These are phyloP conservation scores for Microcyclosporella mali DNA, from an alignment of 2,329 filamentous ascomycete genomes.

Conservation along the genomic window DNA sequence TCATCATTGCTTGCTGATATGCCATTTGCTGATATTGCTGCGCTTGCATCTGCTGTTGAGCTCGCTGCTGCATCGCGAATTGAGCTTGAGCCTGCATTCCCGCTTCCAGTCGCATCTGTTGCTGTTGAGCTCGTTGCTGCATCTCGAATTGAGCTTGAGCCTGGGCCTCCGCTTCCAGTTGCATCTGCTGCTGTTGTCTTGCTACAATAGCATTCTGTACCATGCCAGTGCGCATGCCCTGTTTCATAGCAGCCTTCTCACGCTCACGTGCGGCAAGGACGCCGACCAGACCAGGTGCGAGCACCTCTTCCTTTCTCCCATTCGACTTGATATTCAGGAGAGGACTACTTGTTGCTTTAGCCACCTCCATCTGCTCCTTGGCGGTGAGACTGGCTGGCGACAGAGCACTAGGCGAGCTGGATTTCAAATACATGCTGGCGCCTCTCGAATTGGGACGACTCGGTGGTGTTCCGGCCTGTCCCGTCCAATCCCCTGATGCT, in stretches of 20 bases:
- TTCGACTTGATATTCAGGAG: constrained; percentile 61
- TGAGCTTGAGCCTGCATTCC: constrained; percentile 16
- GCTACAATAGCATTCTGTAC: constrained; percentile 62
- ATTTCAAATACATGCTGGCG: constrained; percentile 20
- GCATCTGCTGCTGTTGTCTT: constrained; percentile 46
- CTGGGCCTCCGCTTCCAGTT: constrained; percentile 35
- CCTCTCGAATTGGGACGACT: constrained; percentile 28
- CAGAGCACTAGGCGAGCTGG: constrained; percentile 2
- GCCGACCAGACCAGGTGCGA: constrained; percentile 57
- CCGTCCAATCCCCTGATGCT: constrained; percentile 41
- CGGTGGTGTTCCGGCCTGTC: constrained; percentile 24
- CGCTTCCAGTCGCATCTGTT: no score
- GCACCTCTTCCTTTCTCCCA: constrained; percentile 33
- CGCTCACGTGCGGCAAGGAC: constrained; percentile 74
- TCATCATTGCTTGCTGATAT: constrained; percentile 12
- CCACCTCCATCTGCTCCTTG: constrained; percentile 82
- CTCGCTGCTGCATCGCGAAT: constrained; percentile 21
- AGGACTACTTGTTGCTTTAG: constrained; percentile 70
- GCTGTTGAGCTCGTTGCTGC: constrained; percentile 26
- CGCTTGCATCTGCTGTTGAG: constrained; percentile 22
- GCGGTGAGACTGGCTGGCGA: constrained; percentile 64
- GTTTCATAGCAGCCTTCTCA: constrained; percentile 65
- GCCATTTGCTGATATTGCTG: constrained; percentile 25
- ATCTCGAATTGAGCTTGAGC: constrained; percentile 33
- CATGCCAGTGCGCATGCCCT: constrained; percentile 58